Conservation (phyloP, 2,329 filamentous ascomycete genomes). For the Fusarium anthophilum region DNA sequence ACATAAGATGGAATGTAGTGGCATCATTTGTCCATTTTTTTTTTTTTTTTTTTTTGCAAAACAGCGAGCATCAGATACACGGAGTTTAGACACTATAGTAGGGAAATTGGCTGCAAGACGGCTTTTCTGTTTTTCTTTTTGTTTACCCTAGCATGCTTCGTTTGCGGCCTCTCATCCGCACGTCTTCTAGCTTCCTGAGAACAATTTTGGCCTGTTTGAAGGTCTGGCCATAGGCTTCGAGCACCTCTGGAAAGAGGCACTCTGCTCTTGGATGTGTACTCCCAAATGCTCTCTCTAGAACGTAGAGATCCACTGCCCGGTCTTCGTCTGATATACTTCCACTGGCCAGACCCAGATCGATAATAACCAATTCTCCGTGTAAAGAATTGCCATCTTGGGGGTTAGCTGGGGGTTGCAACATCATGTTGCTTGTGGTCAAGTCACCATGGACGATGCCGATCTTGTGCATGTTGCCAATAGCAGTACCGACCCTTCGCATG, state of each 20-base stretch:
- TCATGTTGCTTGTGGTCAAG: slow-evolving; percentile 96
- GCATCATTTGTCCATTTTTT: slow-evolving; percentile 29
- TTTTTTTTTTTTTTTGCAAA: slow-evolving; percentile 33
- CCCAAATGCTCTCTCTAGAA: slow-evolving; percentile 91
- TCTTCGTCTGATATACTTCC: slow-evolving; percentile 89
- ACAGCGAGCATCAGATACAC: slow-evolving; percentile 49
- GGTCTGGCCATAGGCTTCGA: slow-evolving; percentile 76
- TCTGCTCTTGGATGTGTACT: slow-evolving; percentile 93
- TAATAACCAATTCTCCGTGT: slow-evolving; percentile 83
- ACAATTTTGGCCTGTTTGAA: slow-evolving; percentile 81
- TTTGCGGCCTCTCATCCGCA: slow-evolving; percentile 93
- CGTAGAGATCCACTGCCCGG: slow-evolving; percentile 93
- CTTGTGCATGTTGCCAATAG: slow-evolving; percentile 80
- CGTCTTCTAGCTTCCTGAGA: slow-evolving; percentile 86
- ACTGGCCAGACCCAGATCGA: slow-evolving; percentile 92
- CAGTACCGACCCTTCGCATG: slow-evolving; percentile 75
- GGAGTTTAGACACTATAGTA: slow-evolving; percentile 42
- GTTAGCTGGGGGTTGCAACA: slow-evolving; percentile 65
- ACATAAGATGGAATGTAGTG: slow-evolving; percentile 18
- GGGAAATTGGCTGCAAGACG: slow-evolving; percentile 40
- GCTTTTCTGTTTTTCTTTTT: slow-evolving; percentile 27
- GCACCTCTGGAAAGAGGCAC: slow-evolving; percentile 75
- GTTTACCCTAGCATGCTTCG: slow-evolving; percentile 92
- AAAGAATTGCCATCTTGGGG: slow-evolving; percentile 46
- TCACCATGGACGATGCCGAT: slow-evolving; percentile 94